These are phyloP conservation scores for Saccharomycopsis sp. DNA, from an alignment of 805 yeast species.

Conservation along the genomic window DNA sequence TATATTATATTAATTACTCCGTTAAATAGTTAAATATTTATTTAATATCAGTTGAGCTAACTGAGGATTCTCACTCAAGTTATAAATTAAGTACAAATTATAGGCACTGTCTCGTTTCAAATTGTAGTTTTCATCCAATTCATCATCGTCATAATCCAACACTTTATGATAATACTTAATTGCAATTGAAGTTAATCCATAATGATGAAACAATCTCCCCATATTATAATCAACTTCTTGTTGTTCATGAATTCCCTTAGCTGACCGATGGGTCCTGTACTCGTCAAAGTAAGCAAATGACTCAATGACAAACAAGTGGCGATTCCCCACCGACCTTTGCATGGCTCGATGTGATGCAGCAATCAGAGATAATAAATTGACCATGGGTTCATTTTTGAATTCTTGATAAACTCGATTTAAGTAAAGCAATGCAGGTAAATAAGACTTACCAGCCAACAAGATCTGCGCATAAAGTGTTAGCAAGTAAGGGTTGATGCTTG, in stretches of 20 bases:
- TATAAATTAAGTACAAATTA: conserved; percentile 70
- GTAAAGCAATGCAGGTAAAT: conserved; percentile 75
- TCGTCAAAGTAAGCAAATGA: conserved; percentile 75
- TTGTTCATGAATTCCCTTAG: conserved; percentile 37
- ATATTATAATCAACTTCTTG: conserved; percentile 81
- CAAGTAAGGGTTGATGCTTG: conserved; percentile 48
- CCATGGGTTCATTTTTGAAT: conserved; percentile 69
- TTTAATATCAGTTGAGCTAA: conserved; percentile 62
- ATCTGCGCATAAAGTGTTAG: conserved; percentile 75
- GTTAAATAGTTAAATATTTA: conserved; percentile 47
- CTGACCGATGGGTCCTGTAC: conserved; percentile 49
- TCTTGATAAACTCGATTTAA: conserved; percentile 61
- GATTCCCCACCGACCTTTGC: conserved; percentile 79
- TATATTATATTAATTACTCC: background rate
- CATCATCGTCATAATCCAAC: conserved; percentile 26
- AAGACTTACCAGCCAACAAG: conserved; percentile 75
- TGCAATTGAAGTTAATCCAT: conserved; percentile 74
- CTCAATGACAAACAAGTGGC: conserved; percentile 83
- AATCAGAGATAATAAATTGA: conserved; percentile 67
- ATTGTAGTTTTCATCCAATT: conserved; percentile 37
- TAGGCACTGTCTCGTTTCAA: conserved; percentile 78
- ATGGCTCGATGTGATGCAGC: conserved; percentile 84
- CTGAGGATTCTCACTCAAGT: conserved; percentile 61
- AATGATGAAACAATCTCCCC: conserved; percentile 77
- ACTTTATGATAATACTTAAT: conserved; percentile 67